A percentile compares a stretch with the other conserved stretches of the same genome.
Evolutionary conservation across 2,329 filamentous ascomycete species (phyloP).

Genomic region (Aspergillus pseudotamarii): DNA sequence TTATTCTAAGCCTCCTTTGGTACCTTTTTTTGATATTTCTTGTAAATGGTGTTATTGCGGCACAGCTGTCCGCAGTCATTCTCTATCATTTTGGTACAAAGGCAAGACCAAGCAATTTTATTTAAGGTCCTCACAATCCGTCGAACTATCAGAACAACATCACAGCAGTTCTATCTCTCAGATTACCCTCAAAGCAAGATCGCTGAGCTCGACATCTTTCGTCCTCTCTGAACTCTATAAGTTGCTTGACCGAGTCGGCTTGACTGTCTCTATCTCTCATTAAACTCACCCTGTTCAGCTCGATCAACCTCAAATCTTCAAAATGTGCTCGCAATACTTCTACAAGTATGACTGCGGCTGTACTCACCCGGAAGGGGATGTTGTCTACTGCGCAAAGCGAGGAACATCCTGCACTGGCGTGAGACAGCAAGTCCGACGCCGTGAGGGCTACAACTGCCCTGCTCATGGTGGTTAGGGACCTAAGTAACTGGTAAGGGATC

Average conservation of each 20-base stretch:
- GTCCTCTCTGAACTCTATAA: neutral
- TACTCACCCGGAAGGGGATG: slow-evolving; percentile 34
- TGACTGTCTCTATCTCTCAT: slow-evolving; percentile 3
- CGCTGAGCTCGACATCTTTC: neutral
- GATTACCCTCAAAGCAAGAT: slow-evolving; percentile 1
- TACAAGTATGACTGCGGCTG: slow-evolving; percentile 43
- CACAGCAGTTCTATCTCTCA: slow-evolving; percentile 13
- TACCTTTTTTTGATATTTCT: slow-evolving; percentile 11
- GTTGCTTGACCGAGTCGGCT: neutral
- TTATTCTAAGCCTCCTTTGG: slow-evolving; percentile 1
- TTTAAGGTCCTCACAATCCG: slow-evolving; percentile 27
- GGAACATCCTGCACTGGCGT: slow-evolving; percentile 36
- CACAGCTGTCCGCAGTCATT: slow-evolving; percentile 25
- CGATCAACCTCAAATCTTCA: slow-evolving; percentile 8
- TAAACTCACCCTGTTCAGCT: neutral
- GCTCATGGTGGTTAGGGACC: slow-evolving; percentile 28
- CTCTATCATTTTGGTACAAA: slow-evolving; percentile 19
- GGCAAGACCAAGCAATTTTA: slow-evolving; percentile 20
- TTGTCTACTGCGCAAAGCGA: slow-evolving; percentile 38
- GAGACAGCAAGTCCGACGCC: slow-evolving; percentile 34
- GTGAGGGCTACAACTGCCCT: slow-evolving; percentile 38
- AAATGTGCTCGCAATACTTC: slow-evolving; percentile 43
- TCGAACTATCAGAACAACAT: slow-evolving; percentile 17
- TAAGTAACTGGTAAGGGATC: slow-evolving; percentile 1
- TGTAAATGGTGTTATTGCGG: slow-evolving; percentile 25